Conservation (phyloP, 164 flowering plant genomes). For the Piper betle region DNA sequence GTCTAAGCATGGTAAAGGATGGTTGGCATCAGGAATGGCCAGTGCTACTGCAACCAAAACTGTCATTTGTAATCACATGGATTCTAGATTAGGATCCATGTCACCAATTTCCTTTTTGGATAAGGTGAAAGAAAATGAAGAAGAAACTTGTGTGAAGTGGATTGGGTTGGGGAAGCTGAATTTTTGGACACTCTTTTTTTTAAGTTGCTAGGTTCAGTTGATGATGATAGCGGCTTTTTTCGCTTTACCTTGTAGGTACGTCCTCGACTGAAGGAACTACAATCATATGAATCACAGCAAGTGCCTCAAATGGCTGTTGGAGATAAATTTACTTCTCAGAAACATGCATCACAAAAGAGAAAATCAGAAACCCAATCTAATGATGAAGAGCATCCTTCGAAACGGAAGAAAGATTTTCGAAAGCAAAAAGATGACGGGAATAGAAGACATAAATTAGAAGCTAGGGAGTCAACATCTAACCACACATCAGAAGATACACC, state of each 20-base stretch:
- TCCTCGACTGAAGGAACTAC: constrained; percentile 77
- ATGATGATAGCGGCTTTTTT: neutral
- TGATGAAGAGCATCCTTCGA: constrained; percentile 42
- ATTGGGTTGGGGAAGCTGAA: too few species aligned
- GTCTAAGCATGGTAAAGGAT: too few species aligned
- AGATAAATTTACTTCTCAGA: constrained; percentile 23
- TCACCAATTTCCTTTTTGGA: too few species aligned
- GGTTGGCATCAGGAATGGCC: too few species aligned
- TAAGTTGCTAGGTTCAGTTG: neutral
- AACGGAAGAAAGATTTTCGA: constrained; percentile 39
- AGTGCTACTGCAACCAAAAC: too few species aligned
- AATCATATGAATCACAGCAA: constrained; percentile 48
- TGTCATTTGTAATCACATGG: too few species aligned
- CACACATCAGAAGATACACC: neutral
- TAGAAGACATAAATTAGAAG: constrained; percentile 17
- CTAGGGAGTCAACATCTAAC: constrained; percentile 10
- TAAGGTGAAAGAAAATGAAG: too few species aligned
- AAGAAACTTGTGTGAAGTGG: too few species aligned
- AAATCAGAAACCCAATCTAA: constrained; percentile 26
- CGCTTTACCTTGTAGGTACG: constrained; percentile 36
- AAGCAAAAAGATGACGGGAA: constrained; percentile 10
- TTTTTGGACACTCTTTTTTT: neutral
- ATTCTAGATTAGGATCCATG: too few species aligned
- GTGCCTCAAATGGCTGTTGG: constrained; percentile 29
- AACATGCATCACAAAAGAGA: constrained; percentile 50